Evolutionary conservation across 192 early-diverging fungal genomes (phyloP).

Genomic region (Backusella tuberculispora): DNA sequence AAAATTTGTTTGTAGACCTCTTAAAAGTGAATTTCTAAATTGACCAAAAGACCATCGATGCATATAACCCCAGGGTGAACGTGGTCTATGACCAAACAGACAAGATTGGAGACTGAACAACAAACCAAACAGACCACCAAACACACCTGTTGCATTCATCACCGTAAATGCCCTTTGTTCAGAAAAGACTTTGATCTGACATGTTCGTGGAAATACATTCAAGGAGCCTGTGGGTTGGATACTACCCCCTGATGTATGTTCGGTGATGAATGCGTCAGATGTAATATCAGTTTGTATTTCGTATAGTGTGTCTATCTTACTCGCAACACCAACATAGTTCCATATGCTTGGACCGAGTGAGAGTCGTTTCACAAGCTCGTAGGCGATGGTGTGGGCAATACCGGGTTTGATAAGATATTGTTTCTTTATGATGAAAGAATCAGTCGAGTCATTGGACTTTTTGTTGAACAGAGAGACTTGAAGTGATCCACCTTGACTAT

Average conservation of each 20-base stretch:
- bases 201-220: not conserved
- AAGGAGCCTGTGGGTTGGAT: not conserved
- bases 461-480: not conserved
- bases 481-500: not conserved
- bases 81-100: constrained; percentile 38
- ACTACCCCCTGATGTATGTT: not conserved
- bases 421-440: not conserved
- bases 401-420: constrained; percentile 1
- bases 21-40: constrained; percentile 26
- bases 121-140: constrained; percentile 37
- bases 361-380: not conserved
- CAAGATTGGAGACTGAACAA: constrained; percentile 33
- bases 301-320: not conserved
- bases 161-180: constrained; percentile 32
- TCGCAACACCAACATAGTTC: not conserved
- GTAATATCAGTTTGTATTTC: constrained; percentile 4
- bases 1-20: constrained; percentile 17
- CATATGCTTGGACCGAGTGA: not conserved
- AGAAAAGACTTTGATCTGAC: not conserved
- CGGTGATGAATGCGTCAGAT: not conserved
- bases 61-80: constrained; percentile 41
- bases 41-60: constrained; percentile 43
- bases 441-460: not conserved
- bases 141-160: constrained; percentile 34
- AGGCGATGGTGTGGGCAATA: not conserved